phyloP scores from a whole-genome alignment of 1,139 yeast species.

The Candida albicans region DNA sequence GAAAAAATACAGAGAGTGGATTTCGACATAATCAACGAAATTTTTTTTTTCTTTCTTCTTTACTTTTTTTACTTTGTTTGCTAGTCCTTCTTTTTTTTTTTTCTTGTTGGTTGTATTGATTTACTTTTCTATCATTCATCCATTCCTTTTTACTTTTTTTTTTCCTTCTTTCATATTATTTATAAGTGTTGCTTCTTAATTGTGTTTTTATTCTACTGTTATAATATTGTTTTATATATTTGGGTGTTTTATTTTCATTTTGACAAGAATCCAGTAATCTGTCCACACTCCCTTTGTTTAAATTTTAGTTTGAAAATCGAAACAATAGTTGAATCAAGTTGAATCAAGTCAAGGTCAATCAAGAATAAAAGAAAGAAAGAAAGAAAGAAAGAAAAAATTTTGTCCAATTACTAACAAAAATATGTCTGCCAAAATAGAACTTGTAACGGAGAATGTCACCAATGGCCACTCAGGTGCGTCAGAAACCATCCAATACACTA shows the following conservation, averaged over 20 bases:
- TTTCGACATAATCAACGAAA: constrained; percentile 1
- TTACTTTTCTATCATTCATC: not conserved
- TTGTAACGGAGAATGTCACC: constrained; percentile 68
- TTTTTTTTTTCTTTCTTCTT: not conserved
- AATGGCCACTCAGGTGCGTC: constrained; percentile 72
- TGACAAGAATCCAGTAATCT: too few relatives aligned
- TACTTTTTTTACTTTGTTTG: not conserved
- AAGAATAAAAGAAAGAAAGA: too few relatives aligned
- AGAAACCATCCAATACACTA: constrained; percentile 64
- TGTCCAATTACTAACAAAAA: too few relatives aligned
- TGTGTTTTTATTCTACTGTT: not conserved
- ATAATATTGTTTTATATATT: not conserved
- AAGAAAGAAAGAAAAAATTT: too few relatives aligned
- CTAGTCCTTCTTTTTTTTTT: not conserved
- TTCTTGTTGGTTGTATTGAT: not conserved
- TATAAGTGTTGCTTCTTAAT: not conserved
- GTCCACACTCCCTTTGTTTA: too few relatives aligned
- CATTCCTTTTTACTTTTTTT: not conserved
- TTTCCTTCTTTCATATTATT: not conserved
- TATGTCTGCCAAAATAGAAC: constrained; percentile 50
- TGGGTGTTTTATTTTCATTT: too few relatives aligned
- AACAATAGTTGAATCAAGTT: too few relatives aligned
- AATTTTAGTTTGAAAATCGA: too few relatives aligned
- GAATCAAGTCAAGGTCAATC: too few relatives aligned
- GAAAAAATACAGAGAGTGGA: not conserved